Evolutionary conservation across 768 basidiomycete genomes (phyloP).

Genomic region (Lyophyllum decastes): DNA sequence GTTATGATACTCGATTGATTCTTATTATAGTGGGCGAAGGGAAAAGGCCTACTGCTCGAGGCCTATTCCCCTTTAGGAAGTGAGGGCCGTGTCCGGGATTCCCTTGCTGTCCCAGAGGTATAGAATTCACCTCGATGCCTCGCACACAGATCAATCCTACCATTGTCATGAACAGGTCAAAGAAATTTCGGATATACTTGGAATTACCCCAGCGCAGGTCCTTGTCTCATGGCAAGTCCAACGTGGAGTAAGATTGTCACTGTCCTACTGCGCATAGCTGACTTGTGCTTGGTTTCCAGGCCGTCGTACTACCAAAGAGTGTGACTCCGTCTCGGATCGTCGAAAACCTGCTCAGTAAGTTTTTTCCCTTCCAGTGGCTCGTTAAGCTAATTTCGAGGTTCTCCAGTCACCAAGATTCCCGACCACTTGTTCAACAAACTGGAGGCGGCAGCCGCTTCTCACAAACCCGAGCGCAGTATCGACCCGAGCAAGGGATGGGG

Average conservation of each 20-base stretch:
- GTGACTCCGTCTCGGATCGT: conserved; percentile 67
- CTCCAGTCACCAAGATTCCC: conserved; percentile 38
- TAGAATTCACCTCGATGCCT: neutral
- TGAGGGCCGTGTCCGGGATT: conserved; percentile 53
- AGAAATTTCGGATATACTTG: conserved; percentile 58
- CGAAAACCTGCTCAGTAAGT: conserved; percentile 67
- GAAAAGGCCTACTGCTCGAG: conserved; percentile 63
- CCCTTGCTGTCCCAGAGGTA: conserved; percentile 60
- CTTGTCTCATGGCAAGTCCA: conserved; percentile 78
- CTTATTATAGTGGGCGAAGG: conserved; percentile 61
- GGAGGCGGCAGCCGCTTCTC: conserved; percentile 53
- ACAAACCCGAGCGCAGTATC: conserved; percentile 53
- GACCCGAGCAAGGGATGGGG: conserved; percentile 67
- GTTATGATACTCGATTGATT: neutral
- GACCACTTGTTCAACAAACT: conserved; percentile 41
- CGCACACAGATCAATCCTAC: neutral
- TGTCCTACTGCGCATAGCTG: neutral
- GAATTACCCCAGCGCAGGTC: conserved; percentile 75
- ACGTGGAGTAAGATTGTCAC: conserved; percentile 58
- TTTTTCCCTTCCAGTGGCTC: neutral
- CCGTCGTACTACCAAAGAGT: conserved; percentile 76
- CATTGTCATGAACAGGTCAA: conserved; percentile 38
- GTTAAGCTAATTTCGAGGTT: conserved; percentile 28
- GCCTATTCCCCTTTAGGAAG: conserved; percentile 81
- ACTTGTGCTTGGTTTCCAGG: conserved; percentile 35